Evolutionary conservation across 257 asterid genomes (phyloP), one percentile per base, ranked within the genome.

Genomic region (Lithospermum erythrorhizon): DNA sequence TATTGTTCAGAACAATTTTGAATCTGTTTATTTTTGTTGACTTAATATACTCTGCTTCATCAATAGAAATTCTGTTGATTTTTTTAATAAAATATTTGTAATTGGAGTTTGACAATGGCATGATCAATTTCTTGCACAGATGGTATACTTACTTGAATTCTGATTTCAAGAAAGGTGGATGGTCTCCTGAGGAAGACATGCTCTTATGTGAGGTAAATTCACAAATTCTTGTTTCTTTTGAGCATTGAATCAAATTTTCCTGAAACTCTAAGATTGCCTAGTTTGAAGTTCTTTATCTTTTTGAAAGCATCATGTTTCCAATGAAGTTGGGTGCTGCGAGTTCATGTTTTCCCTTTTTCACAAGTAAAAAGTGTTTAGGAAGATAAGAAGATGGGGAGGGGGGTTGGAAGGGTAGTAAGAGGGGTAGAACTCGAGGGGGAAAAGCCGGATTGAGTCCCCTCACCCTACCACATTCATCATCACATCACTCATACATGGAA

Each of bases 181-280:
- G 99, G 99, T 85, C 97, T 21, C 96, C 97, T 30, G 99, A 93
- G 79, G 99, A 93, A 78, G 99, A 93, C 64, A 69, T 87, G 87
- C 91, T 93, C 66, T 76, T 93, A 49, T 93, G 99, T 62, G 95
- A 93, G 99, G 99, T 93, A 75, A 49, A 55, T 17, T 62, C 18
- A 41, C 49, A 8, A 41, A 13, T 13, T 11, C 17, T 41, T 41
- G 49, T 35, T 35, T 35, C 37, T 7, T 30, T 4, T 7, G 13
- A 8, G 45, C 2, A 10, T 35, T 35, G 32, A 27, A 27, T 6
- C 29, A 25, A 25, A 27, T 8, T 35, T 11, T 35, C 9, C 14
- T 35, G 1, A 3, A 35, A 4, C 7, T 8, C 14, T 35, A 35
- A 29, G 13, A 19, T 53, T 53, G 37, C 35, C 45, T 55, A 7